Conservation (phyloP, 371 early-diverging fungal species). For the Circinella umbellata region DNA sequence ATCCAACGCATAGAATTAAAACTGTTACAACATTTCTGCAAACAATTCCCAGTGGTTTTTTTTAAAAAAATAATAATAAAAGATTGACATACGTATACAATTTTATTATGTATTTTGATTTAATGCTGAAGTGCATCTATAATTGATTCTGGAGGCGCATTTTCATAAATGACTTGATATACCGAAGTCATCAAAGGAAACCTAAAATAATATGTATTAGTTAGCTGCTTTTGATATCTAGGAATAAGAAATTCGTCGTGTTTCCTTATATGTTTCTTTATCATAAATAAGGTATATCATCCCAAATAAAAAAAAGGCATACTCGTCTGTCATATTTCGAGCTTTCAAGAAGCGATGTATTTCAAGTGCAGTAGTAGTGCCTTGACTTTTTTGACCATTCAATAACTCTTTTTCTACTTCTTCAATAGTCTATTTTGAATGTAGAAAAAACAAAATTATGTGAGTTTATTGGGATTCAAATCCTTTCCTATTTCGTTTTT, state of each 20-base stretch:
- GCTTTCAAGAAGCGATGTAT: constrained; percentile 78
- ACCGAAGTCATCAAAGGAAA: constrained; percentile 90
- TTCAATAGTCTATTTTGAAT: constrained; percentile 63
- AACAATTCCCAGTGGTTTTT: too few relatives aligned
- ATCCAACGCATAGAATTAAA: too few relatives aligned
- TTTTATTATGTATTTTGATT: background rate
- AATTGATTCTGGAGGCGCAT: constrained; percentile 40
- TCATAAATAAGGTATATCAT: background rate
- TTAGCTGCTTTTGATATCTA: background rate
- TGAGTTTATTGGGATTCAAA: too few relatives aligned
- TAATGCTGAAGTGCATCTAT: constrained; percentile 9
- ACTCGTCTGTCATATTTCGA: constrained; percentile 57
- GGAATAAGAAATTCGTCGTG: too few relatives aligned
- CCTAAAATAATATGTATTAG: constrained; percentile 34
- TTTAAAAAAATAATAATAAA: too few relatives aligned
- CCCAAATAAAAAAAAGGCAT: background rate
- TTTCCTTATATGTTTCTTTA: background rate
- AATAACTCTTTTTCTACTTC: constrained; percentile 87
- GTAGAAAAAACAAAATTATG: background rate
- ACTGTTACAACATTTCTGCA: too few relatives aligned
- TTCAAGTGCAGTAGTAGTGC: constrained; percentile 92
- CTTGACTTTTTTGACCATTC: constrained; percentile 98
- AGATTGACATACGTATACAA: too few relatives aligned
- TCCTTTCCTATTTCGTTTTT: too few relatives aligned
- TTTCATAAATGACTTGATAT: constrained; percentile 86